These are phyloP conservation scores for Boletus vermiculosoides DNA, from an alignment of 768 basidiomycete genomes.

Conservation along the genomic window DNA sequence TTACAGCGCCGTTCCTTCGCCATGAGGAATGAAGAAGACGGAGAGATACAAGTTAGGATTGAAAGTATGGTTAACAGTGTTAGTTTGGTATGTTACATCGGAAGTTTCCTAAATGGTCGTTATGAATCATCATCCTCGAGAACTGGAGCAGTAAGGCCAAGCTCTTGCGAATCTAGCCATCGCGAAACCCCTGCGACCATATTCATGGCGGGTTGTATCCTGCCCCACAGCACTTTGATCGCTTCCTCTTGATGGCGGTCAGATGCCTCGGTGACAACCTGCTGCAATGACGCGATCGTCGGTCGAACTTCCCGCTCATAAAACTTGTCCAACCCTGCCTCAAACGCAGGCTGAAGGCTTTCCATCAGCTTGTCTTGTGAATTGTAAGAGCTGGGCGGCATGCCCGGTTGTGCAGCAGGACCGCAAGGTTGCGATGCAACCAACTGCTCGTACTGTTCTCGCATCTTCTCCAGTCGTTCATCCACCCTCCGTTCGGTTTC, in stretches of 20 bases:
- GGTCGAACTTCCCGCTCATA: slow-evolving; percentile 26
- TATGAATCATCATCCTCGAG: neutral
- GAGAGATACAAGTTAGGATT: neutral
- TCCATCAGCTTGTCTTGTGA: slow-evolving; percentile 18
- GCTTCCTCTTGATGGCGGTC: slow-evolving; percentile 23
- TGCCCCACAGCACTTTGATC: slow-evolving; percentile 26
- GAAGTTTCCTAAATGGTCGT: slow-evolving; percentile 1
- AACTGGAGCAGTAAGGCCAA: slow-evolving; percentile 19
- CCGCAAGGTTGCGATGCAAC: slow-evolving; percentile 7
- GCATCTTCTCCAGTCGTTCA: slow-evolving; percentile 15
- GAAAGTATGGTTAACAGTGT: neutral
- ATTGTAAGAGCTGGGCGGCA: neutral
- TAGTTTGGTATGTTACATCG: slow-evolving; percentile 13
- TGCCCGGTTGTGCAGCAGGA: neutral
- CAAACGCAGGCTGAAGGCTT: slow-evolving; percentile 19
- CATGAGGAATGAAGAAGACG: neutral
- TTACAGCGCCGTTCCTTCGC: slow-evolving; percentile 31
- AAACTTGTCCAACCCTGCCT: slow-evolving; percentile 20
- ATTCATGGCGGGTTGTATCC: slow-evolving; percentile 32
- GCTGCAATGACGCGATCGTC: slow-evolving; percentile 13
- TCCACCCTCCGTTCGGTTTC: slow-evolving; percentile 14
- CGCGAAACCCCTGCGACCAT: slow-evolving; percentile 30
- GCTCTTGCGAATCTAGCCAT: slow-evolving; percentile 32
- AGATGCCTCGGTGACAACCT: slow-evolving; percentile 11
- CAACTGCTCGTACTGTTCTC: slow-evolving; percentile 17